Conservation (phyloP, 306 rosid genomes). For the Sechiopsis laciniata region DNA sequence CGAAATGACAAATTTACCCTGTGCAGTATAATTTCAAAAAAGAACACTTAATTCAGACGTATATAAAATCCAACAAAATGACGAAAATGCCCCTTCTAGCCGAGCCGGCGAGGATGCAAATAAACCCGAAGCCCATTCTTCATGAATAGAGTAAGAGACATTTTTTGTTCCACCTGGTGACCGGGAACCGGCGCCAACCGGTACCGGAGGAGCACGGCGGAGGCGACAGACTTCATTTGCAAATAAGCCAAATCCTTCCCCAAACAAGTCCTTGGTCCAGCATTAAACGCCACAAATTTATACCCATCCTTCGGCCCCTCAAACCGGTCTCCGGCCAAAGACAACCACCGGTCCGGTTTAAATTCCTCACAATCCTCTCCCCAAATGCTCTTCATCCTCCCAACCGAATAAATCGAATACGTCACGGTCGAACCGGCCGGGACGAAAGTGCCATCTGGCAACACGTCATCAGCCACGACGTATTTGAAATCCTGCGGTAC, state of each 20-base stretch:
- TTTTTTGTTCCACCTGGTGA: constrained; percentile 77
- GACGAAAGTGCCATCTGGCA: constrained; percentile 76
- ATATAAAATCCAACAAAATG: not conserved
- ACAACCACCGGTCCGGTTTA: constrained; percentile 84
- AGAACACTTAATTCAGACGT: not conserved
- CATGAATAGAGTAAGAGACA: constrained; percentile 87
- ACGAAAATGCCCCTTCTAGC: constrained; percentile 28
- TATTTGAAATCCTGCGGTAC: constrained; percentile 83
- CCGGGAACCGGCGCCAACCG: constrained; percentile 70
- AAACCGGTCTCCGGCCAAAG: constrained; percentile 58
- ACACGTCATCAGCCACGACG: constrained; percentile 55
- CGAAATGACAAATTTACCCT: constrained; percentile 29
- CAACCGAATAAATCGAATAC: constrained; percentile 80
- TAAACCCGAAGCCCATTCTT: constrained; percentile 69
- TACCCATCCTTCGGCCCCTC: constrained; percentile 68
- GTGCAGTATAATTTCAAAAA: not conserved
- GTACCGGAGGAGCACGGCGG: constrained; percentile 75
- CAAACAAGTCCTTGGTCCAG: constrained; percentile 88
- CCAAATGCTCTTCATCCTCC: constrained; percentile 86
- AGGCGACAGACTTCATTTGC: constrained; percentile 89
- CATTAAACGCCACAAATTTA: constrained; percentile 80
- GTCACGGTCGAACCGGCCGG: constrained; percentile 93
- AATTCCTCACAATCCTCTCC: constrained; percentile 91
- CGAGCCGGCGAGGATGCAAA: constrained; percentile 60
- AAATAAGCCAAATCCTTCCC: constrained; percentile 94